These are phyloP conservation scores for Trichoderma orchidacearum DNA, from an alignment of 495 filamentous ascomycete species.

Conservation along the genomic window DNA sequence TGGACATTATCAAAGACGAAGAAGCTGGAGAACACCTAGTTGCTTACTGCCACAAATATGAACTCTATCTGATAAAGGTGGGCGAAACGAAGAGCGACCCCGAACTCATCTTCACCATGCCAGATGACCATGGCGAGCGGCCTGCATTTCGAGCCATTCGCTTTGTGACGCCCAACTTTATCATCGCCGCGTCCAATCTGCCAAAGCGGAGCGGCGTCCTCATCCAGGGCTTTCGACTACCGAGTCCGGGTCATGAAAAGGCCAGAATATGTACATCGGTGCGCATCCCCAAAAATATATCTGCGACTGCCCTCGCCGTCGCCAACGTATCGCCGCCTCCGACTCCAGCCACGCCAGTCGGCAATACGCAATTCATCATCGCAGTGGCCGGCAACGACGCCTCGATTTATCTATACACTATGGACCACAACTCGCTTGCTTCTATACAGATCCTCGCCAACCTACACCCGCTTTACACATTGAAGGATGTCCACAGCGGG, in stretches of 20 bases:
- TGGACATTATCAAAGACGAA: slow-evolving; percentile 53
- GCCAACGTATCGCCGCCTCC: slow-evolving; percentile 43
- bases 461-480: slow-evolving; percentile 46
- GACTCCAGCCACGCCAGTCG: slow-evolving; percentile 26
- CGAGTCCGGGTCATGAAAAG: slow-evolving; percentile 18
- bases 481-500: slow-evolving; percentile 64
- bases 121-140: slow-evolving; percentile 35
- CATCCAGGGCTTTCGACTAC: slow-evolving; percentile 36
- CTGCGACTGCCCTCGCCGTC: slow-evolving; percentile 61
- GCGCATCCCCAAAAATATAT: slow-evolving; percentile 26
- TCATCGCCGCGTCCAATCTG: slow-evolving; percentile 46
- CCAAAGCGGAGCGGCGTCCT: slow-evolving; percentile 31
- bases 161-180: slow-evolving; percentile 64
- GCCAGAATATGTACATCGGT: slow-evolving; percentile 26
- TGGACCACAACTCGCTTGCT: slow-evolving; percentile 40
- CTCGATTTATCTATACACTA: slow-evolving; percentile 62
- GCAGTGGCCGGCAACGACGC: slow-evolving; percentile 75
- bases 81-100: slow-evolving; percentile 40
- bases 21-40: slow-evolving; percentile 39
- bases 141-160: slow-evolving; percentile 53
- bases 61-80: slow-evolving; percentile 48
- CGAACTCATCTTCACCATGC: slow-evolving; percentile 45
- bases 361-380: slow-evolving; percentile 59
- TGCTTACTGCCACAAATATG: slow-evolving; percentile 68
- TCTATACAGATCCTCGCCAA: slow-evolving; percentile 37